Evolutionary conservation across 2,329 filamentous ascomycete genomes (phyloP), one percentile per base, ranked within the genome.

Genomic region (Taxawa tesnikishii): DNA sequence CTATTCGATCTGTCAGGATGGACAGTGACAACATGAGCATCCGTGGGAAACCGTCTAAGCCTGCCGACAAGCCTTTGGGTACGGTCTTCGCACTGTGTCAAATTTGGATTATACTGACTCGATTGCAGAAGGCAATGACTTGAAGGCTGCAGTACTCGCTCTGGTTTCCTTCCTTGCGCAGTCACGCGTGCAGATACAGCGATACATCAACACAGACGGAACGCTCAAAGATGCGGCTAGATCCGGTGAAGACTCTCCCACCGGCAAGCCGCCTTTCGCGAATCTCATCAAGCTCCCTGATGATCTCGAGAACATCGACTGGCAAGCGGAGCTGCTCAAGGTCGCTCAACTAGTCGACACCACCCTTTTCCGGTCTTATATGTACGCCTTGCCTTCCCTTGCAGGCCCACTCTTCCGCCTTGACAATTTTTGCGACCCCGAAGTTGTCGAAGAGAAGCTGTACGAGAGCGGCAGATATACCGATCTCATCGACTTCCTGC

Each of bases 401-500:
- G 85, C 85, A 3, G 82, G 83, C 2, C 83, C 87, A 0, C 69
- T 98, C 0, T 96, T 98, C 61, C 84, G 90, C 15, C 83, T 96
- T 31, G 79, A 87, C 50, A 98, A 98, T 54, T 96, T 94, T 51
- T 96, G 90, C 54, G 88, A 98, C 46, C 88, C 90, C 0, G 79
- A 83, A 17, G 90, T 96, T 3, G 88, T 98, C 14, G 90, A 94
- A 51, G 83, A 94, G 55, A 85, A 85, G 46, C 64, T 98, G 4
- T 75, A 94, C 38, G 83, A 94, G 52, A 83, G 79, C 25, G 82
- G 82, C 36, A 75, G 87, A 18, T 94, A 93, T 56, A 88, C 79
- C 31, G 88, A 96, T 58, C 65, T 98, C 2, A 85, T 98, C n/a
- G 88, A 96, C 54, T 98, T 98, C 51, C 77, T 96, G 44, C 84